Evolutionary conservation across 108 stramenopile species (phyloP).

Genomic region (Craspedostauros australis): DNA sequence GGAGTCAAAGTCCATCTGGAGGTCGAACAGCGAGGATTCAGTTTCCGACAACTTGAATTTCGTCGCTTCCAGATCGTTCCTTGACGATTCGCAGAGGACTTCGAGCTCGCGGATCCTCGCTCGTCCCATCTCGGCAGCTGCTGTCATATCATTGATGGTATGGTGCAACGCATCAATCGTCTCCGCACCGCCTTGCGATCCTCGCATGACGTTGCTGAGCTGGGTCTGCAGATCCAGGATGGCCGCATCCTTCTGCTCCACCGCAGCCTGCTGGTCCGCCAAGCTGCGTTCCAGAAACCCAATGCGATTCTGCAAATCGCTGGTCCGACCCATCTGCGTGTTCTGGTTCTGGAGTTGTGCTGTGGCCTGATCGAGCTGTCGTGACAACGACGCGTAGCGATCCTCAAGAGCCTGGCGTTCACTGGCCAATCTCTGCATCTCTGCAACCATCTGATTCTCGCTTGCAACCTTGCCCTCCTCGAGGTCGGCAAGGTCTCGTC

Average conservation of each 20-base stretch:
- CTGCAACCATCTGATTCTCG: no score
- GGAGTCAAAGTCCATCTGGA: no score
- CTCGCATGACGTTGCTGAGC: conserved; percentile 4
- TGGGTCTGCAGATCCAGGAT: conserved; percentile 8
- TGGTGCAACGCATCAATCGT: conserved; percentile 6
- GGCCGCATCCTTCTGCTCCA: conserved; percentile 23
- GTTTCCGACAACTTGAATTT: no score
- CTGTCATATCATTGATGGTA: conserved; percentile 8
- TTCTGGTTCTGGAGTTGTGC: no score
- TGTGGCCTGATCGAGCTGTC: no score
- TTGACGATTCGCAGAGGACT: background rate
- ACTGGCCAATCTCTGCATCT: no score
- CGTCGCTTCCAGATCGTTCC: conserved; percentile 1
- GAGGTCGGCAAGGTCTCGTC: no score
- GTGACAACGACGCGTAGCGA: no score
- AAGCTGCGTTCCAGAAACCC: conserved; percentile 3
- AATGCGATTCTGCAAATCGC: background rate
- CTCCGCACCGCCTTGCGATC: conserved; percentile 17
- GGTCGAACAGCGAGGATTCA: no score
- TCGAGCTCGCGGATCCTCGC: conserved; percentile 11
- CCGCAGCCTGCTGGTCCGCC: conserved; percentile 4
- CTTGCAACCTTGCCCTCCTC: no score
- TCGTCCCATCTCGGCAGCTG: conserved; percentile 2
- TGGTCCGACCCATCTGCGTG: background rate
- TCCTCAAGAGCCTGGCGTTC: no score